Percentiles rank a stretch among this genome's conserved stretches.
phyloP scores from a whole-genome alignment of 1,284 basidiomycete species.

The Fomes fomentarius region DNA sequence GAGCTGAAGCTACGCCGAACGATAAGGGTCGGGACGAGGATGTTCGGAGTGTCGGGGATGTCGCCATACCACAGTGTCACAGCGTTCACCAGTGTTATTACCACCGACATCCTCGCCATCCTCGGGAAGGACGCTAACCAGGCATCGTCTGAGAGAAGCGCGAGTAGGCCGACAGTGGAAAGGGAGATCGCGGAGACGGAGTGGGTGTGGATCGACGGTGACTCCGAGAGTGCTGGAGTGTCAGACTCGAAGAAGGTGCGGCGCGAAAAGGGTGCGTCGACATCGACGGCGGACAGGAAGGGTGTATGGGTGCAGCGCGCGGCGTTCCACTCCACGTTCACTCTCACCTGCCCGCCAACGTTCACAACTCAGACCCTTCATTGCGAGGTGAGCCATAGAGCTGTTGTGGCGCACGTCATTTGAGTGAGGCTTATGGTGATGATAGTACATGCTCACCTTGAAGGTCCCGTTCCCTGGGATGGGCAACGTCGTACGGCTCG shows the following conservation, averaged over 20 bases:
- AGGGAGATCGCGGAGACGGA: too few species aligned
- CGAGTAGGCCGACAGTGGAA: too few species aligned
- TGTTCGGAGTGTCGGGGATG: too few species aligned
- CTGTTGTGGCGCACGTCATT: neutral
- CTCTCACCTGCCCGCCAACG: constrained; percentile 15
- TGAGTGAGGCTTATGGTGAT: neutral
- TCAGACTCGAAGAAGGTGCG: neutral
- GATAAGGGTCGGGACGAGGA: too few species aligned
- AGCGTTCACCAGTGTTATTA: too few species aligned
- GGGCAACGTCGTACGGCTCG: constrained; percentile 11
- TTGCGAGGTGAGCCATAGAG: constrained; percentile 2
- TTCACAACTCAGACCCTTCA: constrained; percentile 11
- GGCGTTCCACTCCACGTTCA: constrained; percentile 15
- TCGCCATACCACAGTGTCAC: too few species aligned
- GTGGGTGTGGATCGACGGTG: too few species aligned
- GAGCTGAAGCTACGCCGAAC: too few species aligned
- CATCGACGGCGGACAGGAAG: neutral
- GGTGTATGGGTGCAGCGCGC: constrained; percentile 11
- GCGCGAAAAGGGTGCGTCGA: neutral
- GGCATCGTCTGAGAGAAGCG: too few species aligned
- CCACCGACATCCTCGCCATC: too few species aligned
- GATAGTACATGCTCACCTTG: constrained; percentile 11
- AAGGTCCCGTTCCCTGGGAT: constrained; percentile 23
- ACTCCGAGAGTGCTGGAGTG: too few species aligned
- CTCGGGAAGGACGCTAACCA: too few species aligned